These are phyloP conservation scores for Leucoagaricus sp. DNA, from an alignment of 1,284 basidiomycete genomes.

Conservation along the genomic window DNA sequence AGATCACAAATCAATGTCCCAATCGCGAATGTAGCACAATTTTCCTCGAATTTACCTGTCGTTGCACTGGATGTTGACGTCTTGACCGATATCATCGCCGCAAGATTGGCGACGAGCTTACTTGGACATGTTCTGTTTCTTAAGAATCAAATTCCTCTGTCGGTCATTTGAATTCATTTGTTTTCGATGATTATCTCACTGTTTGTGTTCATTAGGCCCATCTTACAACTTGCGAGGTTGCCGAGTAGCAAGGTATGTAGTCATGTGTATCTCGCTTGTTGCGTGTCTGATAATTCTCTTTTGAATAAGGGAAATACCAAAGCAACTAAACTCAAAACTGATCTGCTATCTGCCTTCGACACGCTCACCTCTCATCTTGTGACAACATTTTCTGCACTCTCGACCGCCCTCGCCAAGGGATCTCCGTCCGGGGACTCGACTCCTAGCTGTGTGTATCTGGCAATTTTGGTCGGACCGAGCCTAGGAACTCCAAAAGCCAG, in stretches of 20 bases:
- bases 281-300: not conserved
- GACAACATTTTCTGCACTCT: conserved; percentile 71
- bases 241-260: conserved; percentile 38
- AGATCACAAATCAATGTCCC: too few relatives aligned
- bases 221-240: conserved; percentile 59
- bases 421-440: conserved; percentile 1
- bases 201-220: conserved; percentile 45
- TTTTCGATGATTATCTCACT: not conserved
- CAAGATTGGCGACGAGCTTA: conserved; percentile 57
- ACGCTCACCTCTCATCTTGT: conserved; percentile 69
- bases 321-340: conserved; percentile 56
- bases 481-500: conserved; percentile 56
- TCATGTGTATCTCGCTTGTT: not conserved
- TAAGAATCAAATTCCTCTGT: conserved; percentile 79
- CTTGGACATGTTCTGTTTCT: conserved; percentile 70
- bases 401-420: conserved; percentile 56
- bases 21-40: too few relatives aligned
- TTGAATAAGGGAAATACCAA: conserved; percentile 40
- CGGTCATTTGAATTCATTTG: conserved; percentile 29
- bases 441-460: conserved; percentile 47
- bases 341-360: conserved; percentile 65
- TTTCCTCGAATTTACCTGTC: too few relatives aligned
- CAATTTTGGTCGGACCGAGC: conserved; percentile 65
- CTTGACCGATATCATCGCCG: conserved; percentile 59
- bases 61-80: conserved; percentile 50